phyloP scores from a whole-genome alignment of 371 early-diverging fungal species.

The Lichtheimia corymbifera region DNA sequence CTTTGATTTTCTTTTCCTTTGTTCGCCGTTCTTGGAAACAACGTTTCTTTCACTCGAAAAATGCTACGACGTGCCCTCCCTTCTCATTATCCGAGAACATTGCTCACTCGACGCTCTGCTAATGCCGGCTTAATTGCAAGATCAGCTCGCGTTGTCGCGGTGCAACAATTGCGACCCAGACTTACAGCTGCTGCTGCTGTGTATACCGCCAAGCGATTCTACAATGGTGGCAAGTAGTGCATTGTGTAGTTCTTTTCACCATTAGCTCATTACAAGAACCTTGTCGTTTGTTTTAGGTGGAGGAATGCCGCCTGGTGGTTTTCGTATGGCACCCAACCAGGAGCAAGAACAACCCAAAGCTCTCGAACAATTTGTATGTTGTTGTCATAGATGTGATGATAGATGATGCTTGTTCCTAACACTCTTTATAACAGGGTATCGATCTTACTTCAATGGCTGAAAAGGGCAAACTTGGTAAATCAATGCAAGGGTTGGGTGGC shows the following conservation, averaged over 20 bases:
- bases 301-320: slow-evolving; percentile 32
- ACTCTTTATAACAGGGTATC: slow-evolving; percentile 28
- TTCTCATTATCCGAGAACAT: background rate
- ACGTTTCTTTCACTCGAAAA: background rate
- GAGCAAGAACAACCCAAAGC: slow-evolving; percentile 40
- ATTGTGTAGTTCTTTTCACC: background rate
- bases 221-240: slow-evolving; percentile 6
- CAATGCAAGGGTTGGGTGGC: slow-evolving; percentile 15
- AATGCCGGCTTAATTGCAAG: background rate
- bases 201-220: slow-evolving; percentile 5
- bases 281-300: slow-evolving; percentile 2
- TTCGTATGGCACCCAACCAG: slow-evolving; percentile 42
- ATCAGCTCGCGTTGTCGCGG: background rate
- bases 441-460: slow-evolving; percentile 82
- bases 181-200: slow-evolving; percentile 1
- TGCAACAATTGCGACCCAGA: background rate
- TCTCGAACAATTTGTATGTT: slow-evolving; percentile 43
- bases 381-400: background rate
- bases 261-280: background rate
- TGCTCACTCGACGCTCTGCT: background rate
- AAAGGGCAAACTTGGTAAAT: slow-evolving; percentile 64
- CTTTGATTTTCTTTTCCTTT: too few relatives aligned
- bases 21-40: background rate
- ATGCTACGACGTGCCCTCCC: background rate
- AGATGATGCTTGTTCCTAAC: background rate